These are phyloP conservation scores for Fusarium temperatum DNA, from an alignment of 2,329 filamentous ascomycete genomes.

Conservation along the genomic window DNA sequence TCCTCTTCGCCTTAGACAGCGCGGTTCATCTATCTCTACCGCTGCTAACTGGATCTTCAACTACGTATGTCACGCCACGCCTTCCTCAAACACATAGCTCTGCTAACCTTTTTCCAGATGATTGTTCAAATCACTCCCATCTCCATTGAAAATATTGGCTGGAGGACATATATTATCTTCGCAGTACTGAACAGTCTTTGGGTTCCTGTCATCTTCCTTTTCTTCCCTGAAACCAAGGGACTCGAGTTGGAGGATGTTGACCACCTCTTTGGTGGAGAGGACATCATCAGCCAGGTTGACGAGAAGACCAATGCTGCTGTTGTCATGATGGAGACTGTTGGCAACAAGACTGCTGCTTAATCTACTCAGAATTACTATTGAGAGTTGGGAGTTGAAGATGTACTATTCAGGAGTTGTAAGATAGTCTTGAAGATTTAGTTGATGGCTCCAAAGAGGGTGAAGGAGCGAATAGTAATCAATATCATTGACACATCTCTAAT, in stretches of 20 bases:
- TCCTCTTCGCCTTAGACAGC: constrained; percentile 44
- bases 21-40: constrained; percentile 46
- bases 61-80: constrained; percentile 35
- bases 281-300: constrained; percentile 18
- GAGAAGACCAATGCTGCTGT: constrained; percentile 18
- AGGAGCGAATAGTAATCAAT: neutral
- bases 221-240: constrained; percentile 59
- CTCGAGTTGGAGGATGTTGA: constrained; percentile 60
- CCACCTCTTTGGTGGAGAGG: constrained; percentile 27
- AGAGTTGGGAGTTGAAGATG: neutral
- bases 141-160: constrained; percentile 52
- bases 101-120: neutral
- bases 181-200: constrained; percentile 50
- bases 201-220: constrained; percentile 50
- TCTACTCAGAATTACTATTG: neutral
- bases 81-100: fast-evolving
- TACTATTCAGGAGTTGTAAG: neutral
- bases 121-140: constrained; percentile 35
- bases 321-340: constrained; percentile 16
- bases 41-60: constrained; percentile 49
- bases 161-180: constrained; percentile 61
- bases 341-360: neutral
- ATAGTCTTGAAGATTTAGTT: neutral
- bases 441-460: neutral
- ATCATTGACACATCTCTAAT: neutral